phyloP scores from a whole-genome alignment of 208 protist genomes.

The Crithidia sp. region DNA sequence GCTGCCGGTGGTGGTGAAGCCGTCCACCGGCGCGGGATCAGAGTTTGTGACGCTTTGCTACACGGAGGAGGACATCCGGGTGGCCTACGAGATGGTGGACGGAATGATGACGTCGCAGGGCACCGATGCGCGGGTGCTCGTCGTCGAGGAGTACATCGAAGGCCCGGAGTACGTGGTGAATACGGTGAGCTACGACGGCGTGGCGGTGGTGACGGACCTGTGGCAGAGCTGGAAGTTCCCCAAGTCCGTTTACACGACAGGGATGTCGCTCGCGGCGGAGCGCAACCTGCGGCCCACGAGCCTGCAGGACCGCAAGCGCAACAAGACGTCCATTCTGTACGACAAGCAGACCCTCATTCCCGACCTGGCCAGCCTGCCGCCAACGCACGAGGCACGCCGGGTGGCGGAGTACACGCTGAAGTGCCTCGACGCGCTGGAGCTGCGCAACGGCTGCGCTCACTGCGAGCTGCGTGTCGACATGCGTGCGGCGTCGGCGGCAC shows the following conservation, averaged over 20 bases:
- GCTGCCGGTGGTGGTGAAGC: constrained; percentile 88
- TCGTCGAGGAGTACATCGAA: constrained; percentile 90
- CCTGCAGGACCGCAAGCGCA: constrained; percentile 7
- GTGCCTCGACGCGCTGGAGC: constrained; percentile 74
- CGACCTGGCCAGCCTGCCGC: constrained; percentile 46
- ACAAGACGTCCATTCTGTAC: constrained; percentile 72
- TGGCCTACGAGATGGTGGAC: constrained; percentile 53
- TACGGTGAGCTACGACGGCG: constrained; percentile 71
- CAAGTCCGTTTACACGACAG: constrained; percentile 40
- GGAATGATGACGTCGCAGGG: constrained; percentile 50
- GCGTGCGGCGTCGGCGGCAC: constrained; percentile 36
- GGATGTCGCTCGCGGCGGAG: constrained; percentile 45
- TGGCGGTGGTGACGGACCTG: constrained; percentile 85
- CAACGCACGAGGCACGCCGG: constrained; percentile 47
- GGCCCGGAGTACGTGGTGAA: constrained; percentile 89
- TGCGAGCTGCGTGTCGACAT: constrained; percentile 86
- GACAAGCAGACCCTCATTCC: constrained; percentile 76
- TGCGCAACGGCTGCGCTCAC: constrained; percentile 80
- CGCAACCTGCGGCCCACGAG: constrained; percentile 11
- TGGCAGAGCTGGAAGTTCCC: constrained; percentile 89
- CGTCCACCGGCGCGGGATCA: constrained; percentile 75
- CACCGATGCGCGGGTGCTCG: constrained; percentile 59
- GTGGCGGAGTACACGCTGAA: constrained; percentile 78
- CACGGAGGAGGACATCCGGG: constrained; percentile 47
- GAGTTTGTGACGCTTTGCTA: constrained; percentile 87